A percentile compares a stretch with the other conserved stretches of the same genome.
phyloP scores from a whole-genome alignment of 2,329 filamentous ascomycete genomes.

The Tricladium varicosporioides region DNA sequence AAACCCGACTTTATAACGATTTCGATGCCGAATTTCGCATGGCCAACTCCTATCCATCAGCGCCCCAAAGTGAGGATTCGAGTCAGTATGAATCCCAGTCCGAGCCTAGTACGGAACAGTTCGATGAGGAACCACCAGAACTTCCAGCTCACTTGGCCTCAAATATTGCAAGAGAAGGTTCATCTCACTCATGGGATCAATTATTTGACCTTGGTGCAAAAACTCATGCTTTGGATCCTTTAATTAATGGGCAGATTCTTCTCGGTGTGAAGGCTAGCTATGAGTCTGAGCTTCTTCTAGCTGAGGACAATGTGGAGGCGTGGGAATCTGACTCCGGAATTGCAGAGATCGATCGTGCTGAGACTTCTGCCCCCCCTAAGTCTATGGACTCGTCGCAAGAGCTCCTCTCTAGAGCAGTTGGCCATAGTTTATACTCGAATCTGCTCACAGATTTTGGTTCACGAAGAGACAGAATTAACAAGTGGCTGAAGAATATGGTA shows the following conservation, averaged over 20 bases:
- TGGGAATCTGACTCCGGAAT: slow-evolving; percentile 18
- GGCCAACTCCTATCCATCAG: slow-evolving; percentile 11
- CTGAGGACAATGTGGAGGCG: not conserved
- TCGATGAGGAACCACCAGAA: not conserved
- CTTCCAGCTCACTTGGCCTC: not conserved
- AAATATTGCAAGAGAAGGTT: not conserved
- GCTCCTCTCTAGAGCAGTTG: slow-evolving; percentile 2
- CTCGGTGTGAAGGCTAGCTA: not conserved
- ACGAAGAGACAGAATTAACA: slow-evolving; percentile 23
- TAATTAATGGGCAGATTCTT: not conserved
- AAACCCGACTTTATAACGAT: slow-evolving; percentile 14
- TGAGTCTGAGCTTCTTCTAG: not conserved
- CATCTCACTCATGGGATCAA: not conserved
- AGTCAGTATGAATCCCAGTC: slow-evolving; percentile 12
- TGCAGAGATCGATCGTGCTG: slow-evolving; percentile 2
- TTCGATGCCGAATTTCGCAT: slow-evolving; percentile 20
- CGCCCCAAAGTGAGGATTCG: slow-evolving; percentile 3
- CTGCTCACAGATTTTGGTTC: slow-evolving; percentile 23
- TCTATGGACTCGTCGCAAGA: not conserved
- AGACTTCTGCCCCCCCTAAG: not conserved
- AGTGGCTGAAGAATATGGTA: slow-evolving; percentile 23
- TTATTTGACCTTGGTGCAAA: not conserved
- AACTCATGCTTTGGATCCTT: not conserved
- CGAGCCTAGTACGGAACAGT: slow-evolving; percentile 2
- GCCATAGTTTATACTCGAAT: slow-evolving; percentile 15